Conservation (phyloP, 768 basidiomycete genomes). For the Mycena polygramma region DNA sequence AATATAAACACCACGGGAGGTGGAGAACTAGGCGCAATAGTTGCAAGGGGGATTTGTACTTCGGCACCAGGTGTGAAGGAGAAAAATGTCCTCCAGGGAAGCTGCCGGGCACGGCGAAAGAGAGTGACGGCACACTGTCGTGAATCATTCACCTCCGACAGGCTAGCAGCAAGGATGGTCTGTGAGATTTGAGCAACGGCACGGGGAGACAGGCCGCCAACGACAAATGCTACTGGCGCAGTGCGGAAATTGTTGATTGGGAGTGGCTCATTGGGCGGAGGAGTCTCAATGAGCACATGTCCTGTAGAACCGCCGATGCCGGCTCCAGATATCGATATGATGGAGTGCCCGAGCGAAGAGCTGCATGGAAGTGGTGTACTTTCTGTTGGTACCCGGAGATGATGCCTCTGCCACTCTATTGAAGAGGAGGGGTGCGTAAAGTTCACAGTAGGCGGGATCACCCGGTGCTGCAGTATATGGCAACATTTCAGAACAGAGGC, state of each 20-base stretch:
- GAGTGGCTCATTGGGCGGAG: slow-evolving; percentile 20
- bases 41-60: slow-evolving; percentile 35
- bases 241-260: too few relatives aligned
- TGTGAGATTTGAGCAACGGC: slow-evolving; percentile 7
- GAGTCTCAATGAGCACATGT: slow-evolving; percentile 43
- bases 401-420: slow-evolving; percentile 45
- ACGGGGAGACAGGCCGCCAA: not conserved
- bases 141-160: not conserved
- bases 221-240: not conserved
- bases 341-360: slow-evolving; percentile 31
- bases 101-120: slow-evolving; percentile 36
- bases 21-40: slow-evolving; percentile 30
- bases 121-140: slow-evolving; percentile 15
- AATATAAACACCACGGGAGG: slow-evolving; percentile 47
- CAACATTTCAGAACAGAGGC: slow-evolving; percentile 43
- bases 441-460: slow-evolving; percentile 49
- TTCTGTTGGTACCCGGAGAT: slow-evolving; percentile 40
- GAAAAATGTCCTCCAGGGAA: slow-evolving; percentile 35
- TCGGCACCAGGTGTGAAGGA: slow-evolving; percentile 11
- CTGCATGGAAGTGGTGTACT: slow-evolving; percentile 36
- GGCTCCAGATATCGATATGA: slow-evolving; percentile 46
- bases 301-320: slow-evolving; percentile 50
- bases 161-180: not conserved
- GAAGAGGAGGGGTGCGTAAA: slow-evolving; percentile 39
- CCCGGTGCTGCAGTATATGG: slow-evolving; percentile 41